Evolutionary conservation across 768 basidiomycete genomes (phyloP), one percentile per base, ranked within the genome.

Genomic region (Trametes sanguinea): DNA sequence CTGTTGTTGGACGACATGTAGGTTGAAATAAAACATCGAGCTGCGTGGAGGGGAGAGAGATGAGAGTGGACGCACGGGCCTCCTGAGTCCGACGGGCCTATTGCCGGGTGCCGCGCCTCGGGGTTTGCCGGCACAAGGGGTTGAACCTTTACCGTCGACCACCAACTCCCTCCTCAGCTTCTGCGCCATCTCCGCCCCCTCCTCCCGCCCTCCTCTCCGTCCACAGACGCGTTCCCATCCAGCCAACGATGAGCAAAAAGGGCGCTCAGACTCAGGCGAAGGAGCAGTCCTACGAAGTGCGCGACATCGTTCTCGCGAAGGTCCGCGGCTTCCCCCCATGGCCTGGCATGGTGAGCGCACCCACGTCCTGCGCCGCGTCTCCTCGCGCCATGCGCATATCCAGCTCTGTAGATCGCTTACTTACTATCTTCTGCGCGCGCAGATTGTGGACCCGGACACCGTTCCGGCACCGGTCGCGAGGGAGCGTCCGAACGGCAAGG

Each of bases 261-360:
- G 73, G 73, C 52, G 65, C 75, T 48, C 82, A 82, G 69, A 68
- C 78, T 45, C 68, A 71, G 59, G 44, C 65, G 13, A 66, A 68
- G 65, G 69, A 70, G 44, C 67, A 67, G 58, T 58, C 66, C 35
- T 96, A 91, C 74, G 81, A 82, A 27, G 72, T 82, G 57, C 87
- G 90, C 75, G 95, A 98, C 71, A 80, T 94, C 67, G 94, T 98
- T 42, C 85, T 98, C 63, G 94, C 85, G 29, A 95, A 96, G 80
- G 78, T 99, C 73, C 92, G 92, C 78, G 97, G 96, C 9, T 98
- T 81, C 78, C 94, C 97, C 2, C 83, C 90, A 4, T 99, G 97
- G 97, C 97, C 95, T 57, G 93, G 87, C 73, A 90, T 92, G 80
- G 96, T 96, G 72, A 76, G 92, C 84, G 61, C 64, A 70, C 70